phyloP scores from a whole-genome alignment of 495 filamentous ascomycete species.

The Chaetomium fimeti region DNA sequence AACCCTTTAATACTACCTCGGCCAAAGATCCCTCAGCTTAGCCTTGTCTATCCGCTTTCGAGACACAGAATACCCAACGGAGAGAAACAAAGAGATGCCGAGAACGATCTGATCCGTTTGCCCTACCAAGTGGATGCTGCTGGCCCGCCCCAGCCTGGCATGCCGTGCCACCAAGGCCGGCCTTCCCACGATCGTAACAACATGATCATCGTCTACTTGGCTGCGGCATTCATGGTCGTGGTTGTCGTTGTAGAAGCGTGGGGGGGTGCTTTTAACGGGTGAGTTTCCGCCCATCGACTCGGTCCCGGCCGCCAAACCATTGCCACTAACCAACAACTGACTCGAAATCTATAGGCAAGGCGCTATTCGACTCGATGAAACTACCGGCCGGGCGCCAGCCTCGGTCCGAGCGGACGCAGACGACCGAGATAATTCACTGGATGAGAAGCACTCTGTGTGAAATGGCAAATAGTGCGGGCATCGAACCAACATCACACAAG shows the following conservation, averaged over 20 bases:
- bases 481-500: not conserved
- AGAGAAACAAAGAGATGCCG: not conserved
- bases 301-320: not conserved
- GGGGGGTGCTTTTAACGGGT: slow-evolving; percentile 38
- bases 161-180: slow-evolving; percentile 18
- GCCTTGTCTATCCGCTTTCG: not conserved
- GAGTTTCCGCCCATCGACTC: slow-evolving; percentile 13
- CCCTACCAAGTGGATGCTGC: slow-evolving; percentile 10
- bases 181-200: slow-evolving; percentile 40
- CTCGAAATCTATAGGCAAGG: slow-evolving; percentile 19
- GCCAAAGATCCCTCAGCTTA: not conserved
- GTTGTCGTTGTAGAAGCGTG: slow-evolving; percentile 41
- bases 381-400: not conserved
- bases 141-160: slow-evolving; percentile 12
- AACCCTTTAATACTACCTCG: not conserved
- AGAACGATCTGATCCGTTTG: not conserved
- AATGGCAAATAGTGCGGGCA: not conserved
- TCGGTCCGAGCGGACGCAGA: slow-evolving; percentile 14
- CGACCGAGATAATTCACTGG: not conserved
- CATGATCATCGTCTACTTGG: slow-evolving; percentile 40
- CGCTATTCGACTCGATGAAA: slow-evolving; percentile 29
- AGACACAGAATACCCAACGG: slow-evolving; percentile 10
- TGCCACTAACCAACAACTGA: not conserved
- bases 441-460: slow-evolving; percentile 6
- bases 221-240: slow-evolving; percentile 35